These are phyloP conservation scores for Kodamaea fukazawae DNA, from an alignment of 805 yeast genomes.

Conservation along the genomic window DNA sequence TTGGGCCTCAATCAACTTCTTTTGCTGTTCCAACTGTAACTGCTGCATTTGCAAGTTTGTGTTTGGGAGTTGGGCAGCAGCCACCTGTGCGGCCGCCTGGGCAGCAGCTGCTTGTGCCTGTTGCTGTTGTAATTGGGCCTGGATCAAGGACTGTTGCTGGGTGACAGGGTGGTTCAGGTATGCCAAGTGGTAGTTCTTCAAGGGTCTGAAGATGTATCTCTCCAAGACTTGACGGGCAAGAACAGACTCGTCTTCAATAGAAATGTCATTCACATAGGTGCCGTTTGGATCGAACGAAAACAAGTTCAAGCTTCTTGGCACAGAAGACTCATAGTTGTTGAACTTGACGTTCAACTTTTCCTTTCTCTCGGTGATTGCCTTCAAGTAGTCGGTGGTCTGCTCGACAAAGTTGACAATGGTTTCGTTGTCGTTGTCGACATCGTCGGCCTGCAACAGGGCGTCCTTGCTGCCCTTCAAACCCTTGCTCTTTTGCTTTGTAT, in stretches of 20 bases:
- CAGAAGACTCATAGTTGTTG: conserved; percentile 16
- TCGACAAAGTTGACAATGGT: conserved; percentile 49
- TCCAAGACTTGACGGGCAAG: conserved; percentile 42
- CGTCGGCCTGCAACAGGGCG: conserved; percentile 43
- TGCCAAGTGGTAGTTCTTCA: conserved; percentile 45
- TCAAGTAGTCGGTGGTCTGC: conserved; percentile 43
- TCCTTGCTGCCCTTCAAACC: conserved; percentile 28
- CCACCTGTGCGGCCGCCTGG: conserved; percentile 13
- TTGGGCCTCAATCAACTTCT: conserved; percentile 13
- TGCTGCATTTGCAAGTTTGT: conserved; percentile 26
- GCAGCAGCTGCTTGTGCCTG: conserved; percentile 20
- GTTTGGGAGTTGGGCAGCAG: conserved; percentile 10
- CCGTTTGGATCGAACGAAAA: conserved; percentile 45
- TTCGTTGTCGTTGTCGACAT: conserved; percentile 46
- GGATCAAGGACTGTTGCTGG: conserved; percentile 32
- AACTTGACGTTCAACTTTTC: conserved; percentile 42
- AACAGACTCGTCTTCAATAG: conserved; percentile 34
- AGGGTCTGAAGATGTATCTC: conserved; percentile 37
- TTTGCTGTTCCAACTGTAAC: conserved; percentile 30
- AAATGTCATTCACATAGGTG: conserved; percentile 28
- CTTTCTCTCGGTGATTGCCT: conserved; percentile 31
- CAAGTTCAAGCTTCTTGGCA: conserved; percentile 37
- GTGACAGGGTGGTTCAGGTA: conserved; percentile 42
- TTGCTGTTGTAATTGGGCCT: conserved; percentile 28
- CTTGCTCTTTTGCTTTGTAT: conserved; percentile 29